Evolutionary conservation across 768 basidiomycete species (phyloP).

Genomic region (Mycena vulgaris): DNA sequence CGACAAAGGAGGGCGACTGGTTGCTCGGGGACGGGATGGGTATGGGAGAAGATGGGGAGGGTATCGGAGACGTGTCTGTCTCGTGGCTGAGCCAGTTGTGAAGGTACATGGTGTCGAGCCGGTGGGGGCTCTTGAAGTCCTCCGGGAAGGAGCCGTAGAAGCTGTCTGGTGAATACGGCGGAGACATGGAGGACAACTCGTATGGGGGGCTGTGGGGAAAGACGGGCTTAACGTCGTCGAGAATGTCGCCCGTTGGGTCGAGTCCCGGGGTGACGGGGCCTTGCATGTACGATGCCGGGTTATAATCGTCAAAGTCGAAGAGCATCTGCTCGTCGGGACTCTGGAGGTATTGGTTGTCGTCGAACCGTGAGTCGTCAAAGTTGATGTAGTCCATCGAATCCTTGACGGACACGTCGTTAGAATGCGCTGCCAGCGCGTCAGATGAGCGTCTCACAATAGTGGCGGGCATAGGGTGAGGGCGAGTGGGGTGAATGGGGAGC

Average conservation of each 20-base stretch:
- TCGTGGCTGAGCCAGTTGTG: slow-evolving; percentile 16
- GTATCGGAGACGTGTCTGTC: slow-evolving; percentile 18
- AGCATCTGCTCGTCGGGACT: slow-evolving; percentile 46
- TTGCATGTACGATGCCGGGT: not conserved
- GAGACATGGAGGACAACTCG: slow-evolving; percentile 15
- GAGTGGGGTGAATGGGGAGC: slow-evolving; percentile 47
- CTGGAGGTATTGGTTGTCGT: slow-evolving; percentile 31
- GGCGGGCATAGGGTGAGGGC: slow-evolving; percentile 59
- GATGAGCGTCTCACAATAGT: slow-evolving; percentile 54
- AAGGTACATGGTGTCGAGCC: slow-evolving; percentile 32
- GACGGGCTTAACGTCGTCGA: slow-evolving; percentile 55
- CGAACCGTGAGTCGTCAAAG: slow-evolving; percentile 56
- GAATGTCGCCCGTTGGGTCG: not conserved
- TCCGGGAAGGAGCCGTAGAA: slow-evolving; percentile 42
- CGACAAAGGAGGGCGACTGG: slow-evolving; percentile 62
- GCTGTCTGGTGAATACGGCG: slow-evolving; percentile 48
- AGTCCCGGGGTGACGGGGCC: slow-evolving; percentile 14
- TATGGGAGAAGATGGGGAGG: slow-evolving; percentile 68
- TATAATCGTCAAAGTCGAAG: slow-evolving; percentile 69
- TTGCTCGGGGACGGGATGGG: slow-evolving; percentile 68
- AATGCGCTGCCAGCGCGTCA: slow-evolving; percentile 41
- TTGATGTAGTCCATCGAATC: slow-evolving; percentile 48
- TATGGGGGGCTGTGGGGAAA: slow-evolving; percentile 19
- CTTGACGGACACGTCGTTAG: slow-evolving; percentile 48
- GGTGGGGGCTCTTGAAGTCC: slow-evolving; percentile 34